These are phyloP conservation scores for Pythium sukuiense DNA, from an alignment of 352 stramenopile genomes.

Conservation along the genomic window DNA sequence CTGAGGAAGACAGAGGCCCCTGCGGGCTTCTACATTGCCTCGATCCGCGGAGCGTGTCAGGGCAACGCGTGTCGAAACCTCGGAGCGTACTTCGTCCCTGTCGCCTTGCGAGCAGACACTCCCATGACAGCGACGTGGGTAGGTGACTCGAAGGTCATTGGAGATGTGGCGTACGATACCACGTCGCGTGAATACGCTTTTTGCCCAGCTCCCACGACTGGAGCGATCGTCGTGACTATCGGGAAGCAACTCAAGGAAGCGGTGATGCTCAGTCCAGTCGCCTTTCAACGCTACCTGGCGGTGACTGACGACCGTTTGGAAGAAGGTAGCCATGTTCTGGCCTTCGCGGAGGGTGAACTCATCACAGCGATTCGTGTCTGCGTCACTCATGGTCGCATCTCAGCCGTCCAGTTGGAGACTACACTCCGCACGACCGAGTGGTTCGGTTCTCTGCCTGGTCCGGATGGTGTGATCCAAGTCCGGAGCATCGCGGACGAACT, in stretches of 20 bases:
- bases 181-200: neutral
- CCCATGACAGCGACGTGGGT: neutral
- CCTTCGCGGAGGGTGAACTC: neutral
- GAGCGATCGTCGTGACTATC: neutral
- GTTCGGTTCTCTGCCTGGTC: conserved; percentile 3
- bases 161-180: neutral
- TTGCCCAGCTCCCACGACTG: neutral
- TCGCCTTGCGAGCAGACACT: neutral
- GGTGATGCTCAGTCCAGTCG: neutral
- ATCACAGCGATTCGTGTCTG: neutral
- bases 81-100: neutral
- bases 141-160: neutral
- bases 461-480: neutral
- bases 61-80: neutral
- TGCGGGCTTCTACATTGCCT: conserved; percentile 4
- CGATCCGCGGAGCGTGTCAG: conserved; percentile 1
- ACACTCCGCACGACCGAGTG: conserved; percentile 11
- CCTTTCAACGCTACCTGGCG: neutral
- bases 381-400: neutral
- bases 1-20: neutral
- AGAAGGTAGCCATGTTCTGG: neutral
- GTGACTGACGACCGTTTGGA: neutral
- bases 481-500: neutral
- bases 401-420: neutral
- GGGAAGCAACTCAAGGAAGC: neutral